Percentiles rank a stretch among this genome's conserved stretches.
phyloP scores from a whole-genome alignment of 768 basidiomycete genomes.

The Psilocybe cyanescens region DNA sequence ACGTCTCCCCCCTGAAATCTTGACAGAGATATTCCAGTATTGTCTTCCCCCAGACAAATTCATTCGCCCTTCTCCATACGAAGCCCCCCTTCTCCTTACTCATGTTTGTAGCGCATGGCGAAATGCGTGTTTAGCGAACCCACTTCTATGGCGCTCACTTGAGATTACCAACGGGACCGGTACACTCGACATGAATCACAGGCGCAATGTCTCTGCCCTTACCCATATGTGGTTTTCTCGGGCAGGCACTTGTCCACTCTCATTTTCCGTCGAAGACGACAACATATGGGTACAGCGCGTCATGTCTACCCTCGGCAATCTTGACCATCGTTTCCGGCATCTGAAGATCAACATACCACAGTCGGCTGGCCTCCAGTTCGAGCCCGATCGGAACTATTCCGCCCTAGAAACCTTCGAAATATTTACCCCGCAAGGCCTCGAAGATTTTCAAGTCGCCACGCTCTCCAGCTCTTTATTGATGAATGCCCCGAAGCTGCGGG shows the following conservation, averaged over 20 bases:
- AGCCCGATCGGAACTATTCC: conserved; percentile 6
- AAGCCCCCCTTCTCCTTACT: conserved; percentile 25
- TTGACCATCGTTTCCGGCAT: conserved; percentile 17
- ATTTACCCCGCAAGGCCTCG: conserved; percentile 12
- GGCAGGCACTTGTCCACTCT: conserved; percentile 21
- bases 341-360: conserved; percentile 17
- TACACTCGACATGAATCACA: not conserved
- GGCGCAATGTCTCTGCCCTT: not conserved
- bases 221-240: conserved; percentile 23
- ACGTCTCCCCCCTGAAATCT: conserved; percentile 28
- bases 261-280: conserved; percentile 20
- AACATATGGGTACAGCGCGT: conserved; percentile 4
- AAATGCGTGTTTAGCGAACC: conserved; percentile 27
- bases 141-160: conserved; percentile 31
- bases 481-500: conserved; percentile 15
- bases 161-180: conserved; percentile 6
- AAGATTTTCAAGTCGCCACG: conserved; percentile 2
- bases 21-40: conserved; percentile 27
- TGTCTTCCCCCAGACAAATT: conserved; percentile 22
- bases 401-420: conserved; percentile 22
- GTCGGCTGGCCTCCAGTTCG: not conserved
- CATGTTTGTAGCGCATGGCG: conserved; percentile 35
- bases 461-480: conserved; percentile 12
- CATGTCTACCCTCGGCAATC: not conserved
- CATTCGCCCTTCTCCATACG: conserved; percentile 9